Base-by-base conservation (phyloP, 352 stramenopile genomes). In the Saprolegnia diclina region DNA sequence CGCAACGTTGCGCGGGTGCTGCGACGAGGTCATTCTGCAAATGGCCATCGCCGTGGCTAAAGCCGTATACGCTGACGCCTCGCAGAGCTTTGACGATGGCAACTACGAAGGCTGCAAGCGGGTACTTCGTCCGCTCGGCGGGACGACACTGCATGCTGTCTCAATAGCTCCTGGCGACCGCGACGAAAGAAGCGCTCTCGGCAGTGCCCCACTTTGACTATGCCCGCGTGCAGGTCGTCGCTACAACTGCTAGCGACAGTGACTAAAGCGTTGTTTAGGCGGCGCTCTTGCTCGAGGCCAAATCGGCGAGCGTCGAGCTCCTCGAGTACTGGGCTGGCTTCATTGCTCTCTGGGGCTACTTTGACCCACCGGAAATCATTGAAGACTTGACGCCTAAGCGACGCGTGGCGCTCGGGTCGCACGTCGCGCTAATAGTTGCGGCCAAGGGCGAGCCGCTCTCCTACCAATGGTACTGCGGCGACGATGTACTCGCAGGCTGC, bases 201-300 rank as follows among this genome's bases (percentile, higher is more conserved):
- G 82, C 81, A 6, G 81, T 91, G 1, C 79, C 84, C 0, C 76
- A 89, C 50, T 92, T 92, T 38, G 80, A 79, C 9, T 74, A 87
- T 40, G 56, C 75, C 67, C 26, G 18, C 83, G 76, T 57, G 78
- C 76, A n/a, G 35, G 66, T 32, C 40, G 21, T 0, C 13, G 57
- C 18, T 42, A 40, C 1, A 19, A 21, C 3, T 70, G 74, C 29
- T 35, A 64, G 38, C 21, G n/a, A 32, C 72, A n/a, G 24, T 70
- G 18, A 11, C 3, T n/a, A 21, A 16, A 65, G 3, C 7, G 11
- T 37, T 5, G 1, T 32, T 38, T 46, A 67, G 21, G 40, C 61
- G 14, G 61, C 61, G 13, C n/a, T 24, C 5, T n/a, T 32, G 0
- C 38, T 69, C 1, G 63, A 69, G 7, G 53, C 45, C 32, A 69